Conservation (phyloP, 768 basidiomycete genomes). For the Rhodocollybia butyracea region DNA sequence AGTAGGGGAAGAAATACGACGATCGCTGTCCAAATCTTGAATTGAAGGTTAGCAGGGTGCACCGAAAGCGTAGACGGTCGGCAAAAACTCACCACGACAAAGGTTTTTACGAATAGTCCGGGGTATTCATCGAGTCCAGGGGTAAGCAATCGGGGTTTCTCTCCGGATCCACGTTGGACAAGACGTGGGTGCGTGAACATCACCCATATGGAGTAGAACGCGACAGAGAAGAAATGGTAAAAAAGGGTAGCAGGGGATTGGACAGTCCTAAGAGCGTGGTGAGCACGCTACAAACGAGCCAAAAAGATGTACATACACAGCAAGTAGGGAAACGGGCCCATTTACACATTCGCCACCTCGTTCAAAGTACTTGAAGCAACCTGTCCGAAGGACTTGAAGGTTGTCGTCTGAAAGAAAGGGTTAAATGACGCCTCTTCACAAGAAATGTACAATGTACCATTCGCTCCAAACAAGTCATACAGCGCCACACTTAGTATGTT, state of each 20-base stretch:
- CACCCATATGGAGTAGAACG: conserved; percentile 90
- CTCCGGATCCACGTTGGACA: conserved; percentile 20
- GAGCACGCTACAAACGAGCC: not conserved
- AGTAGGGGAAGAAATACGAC: conserved; percentile 86
- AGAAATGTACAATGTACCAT: conserved; percentile 43
- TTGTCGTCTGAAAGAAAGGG: conserved; percentile 42
- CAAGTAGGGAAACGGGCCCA: conserved; percentile 87
- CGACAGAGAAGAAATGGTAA: conserved; percentile 93
- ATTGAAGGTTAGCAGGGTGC: not conserved
- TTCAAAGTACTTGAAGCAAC: conserved; percentile 98
- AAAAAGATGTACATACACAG: conserved; percentile 57
- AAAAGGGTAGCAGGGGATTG: conserved; percentile 80
- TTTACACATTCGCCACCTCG: conserved; percentile 84
- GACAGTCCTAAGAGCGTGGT: conserved; percentile 50
- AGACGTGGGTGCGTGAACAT: conserved; percentile 62
- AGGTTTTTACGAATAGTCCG: conserved; percentile 50
- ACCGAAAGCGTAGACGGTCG: conserved; percentile 4
- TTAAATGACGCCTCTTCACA: not conserved
- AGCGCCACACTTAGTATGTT: conserved; percentile 92
- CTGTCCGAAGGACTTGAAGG: conserved; percentile 64
- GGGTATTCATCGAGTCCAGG: conserved; percentile 69
- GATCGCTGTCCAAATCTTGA: conserved; percentile 90
- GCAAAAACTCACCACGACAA: conserved; percentile 66
- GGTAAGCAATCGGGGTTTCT: conserved; percentile 34
- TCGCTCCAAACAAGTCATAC: conserved; percentile 92